Evolutionary conservation across 768 basidiomycete species (phyloP).

Genomic region (Baorangia bicolor): DNA sequence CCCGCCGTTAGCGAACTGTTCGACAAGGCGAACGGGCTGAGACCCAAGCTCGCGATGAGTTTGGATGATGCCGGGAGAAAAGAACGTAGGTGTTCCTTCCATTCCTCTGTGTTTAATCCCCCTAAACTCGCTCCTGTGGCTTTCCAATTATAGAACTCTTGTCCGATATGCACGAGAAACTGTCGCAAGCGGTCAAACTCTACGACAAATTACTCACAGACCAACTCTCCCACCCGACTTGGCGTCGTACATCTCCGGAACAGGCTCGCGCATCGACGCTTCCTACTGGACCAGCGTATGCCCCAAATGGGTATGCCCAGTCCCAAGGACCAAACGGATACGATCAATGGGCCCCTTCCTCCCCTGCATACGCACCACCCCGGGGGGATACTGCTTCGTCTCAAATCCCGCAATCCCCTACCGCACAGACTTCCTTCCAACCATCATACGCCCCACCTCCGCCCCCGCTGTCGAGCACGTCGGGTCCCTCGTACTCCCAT

Average conservation of each 20-base stretch:
- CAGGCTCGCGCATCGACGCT: constrained; percentile 18
- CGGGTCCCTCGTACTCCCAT: constrained; percentile 16
- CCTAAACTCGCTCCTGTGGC: not conserved
- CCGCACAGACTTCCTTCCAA: constrained; percentile 29
- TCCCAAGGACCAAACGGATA: constrained; percentile 28
- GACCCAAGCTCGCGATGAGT: constrained; percentile 81
- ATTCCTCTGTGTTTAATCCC: not conserved
- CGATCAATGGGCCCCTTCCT: constrained; percentile 32
- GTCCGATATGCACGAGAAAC: constrained; percentile 91
- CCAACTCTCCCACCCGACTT: constrained; percentile 72
- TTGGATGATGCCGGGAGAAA: constrained; percentile 83
- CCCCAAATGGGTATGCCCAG: constrained; percentile 35
- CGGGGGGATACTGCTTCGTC: constrained; percentile 16
- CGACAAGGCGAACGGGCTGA: constrained; percentile 73
- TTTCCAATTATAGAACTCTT: constrained; percentile 61
- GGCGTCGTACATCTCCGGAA: constrained; percentile 41
- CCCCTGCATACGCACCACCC: constrained; percentile 20
- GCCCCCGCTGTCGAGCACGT: constrained; percentile 16
- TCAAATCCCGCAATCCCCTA: constrained; percentile 29
- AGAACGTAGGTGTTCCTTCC: constrained; percentile 59
- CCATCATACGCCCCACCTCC: constrained; percentile 27
- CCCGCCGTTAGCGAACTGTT: constrained; percentile 84
- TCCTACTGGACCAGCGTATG: constrained; percentile 26
- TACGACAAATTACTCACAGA: constrained; percentile 88
- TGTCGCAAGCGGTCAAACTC: constrained; percentile 87